phyloP scores from a whole-genome alignment of 225 moss, liverwort and hornwort species.

The Takakia lepidozioides region DNA sequence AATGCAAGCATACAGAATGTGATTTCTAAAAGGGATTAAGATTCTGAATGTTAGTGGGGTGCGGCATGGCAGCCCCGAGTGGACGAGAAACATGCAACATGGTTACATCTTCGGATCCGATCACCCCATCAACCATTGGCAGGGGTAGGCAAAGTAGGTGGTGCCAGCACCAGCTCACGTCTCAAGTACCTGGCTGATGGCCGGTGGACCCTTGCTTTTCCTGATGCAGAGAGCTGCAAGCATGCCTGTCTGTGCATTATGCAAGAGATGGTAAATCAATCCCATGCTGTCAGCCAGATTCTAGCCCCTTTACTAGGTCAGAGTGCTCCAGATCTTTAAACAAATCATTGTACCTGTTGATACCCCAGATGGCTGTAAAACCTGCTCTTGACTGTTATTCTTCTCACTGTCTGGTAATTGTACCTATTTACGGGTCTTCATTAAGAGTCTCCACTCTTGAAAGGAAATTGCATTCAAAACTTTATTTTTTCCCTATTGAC shows the following conservation, averaged over 20 bases:
- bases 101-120: conserved; percentile 95
- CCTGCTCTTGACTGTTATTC: too few relatives aligned
- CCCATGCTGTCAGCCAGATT: conserved; percentile 21
- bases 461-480: too few relatives aligned
- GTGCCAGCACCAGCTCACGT: conserved; percentile 51
- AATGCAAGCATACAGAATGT: not conserved
- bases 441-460: too few relatives aligned
- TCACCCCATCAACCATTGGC: conserved; percentile 93
- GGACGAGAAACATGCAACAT: conserved; percentile 87
- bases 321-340: conserved; percentile 9
- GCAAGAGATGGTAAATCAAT: conserved; percentile 27
- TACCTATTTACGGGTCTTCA: too few relatives aligned
- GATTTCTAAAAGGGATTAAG: not conserved
- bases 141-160: conserved; percentile 85
- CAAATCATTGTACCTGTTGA: too few relatives aligned
- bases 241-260: conserved; percentile 41
- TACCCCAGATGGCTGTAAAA: too few relatives aligned
- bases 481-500: too few relatives aligned
- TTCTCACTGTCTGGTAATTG: too few relatives aligned
- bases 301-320: conserved; percentile 32
- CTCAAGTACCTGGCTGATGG: conserved; percentile 81
- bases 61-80: conserved; percentile 68
- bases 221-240: conserved; percentile 63
- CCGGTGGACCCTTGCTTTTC: conserved; percentile 96
- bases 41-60: conserved; percentile 1